Evolutionary conservation across 805 yeast genomes (phyloP), one percentile per base, ranked within the genome.

Genomic region (Jamesozyma hellenica): DNA sequence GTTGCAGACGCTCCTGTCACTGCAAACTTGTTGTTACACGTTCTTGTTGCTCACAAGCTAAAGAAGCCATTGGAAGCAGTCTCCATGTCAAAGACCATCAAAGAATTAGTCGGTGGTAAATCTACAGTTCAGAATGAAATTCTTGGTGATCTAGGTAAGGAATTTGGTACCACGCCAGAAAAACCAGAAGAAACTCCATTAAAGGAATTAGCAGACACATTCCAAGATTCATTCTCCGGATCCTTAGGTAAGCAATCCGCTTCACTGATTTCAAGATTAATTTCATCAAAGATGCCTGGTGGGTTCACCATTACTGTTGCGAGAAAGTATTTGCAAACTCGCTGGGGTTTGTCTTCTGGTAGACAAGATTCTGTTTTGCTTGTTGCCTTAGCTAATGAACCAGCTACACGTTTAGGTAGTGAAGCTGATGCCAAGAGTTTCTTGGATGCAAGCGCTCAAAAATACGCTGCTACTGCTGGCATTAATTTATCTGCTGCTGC

Each of bases 241-340:
- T 73, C 77, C 49, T 75, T 92, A 50, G 99, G 99, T 63, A 92
- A 92, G 65, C 95, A 88, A 57, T 82, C 97, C 2, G 67, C 87
- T 29, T 82, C 96, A 23, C 74, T 92, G 55, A 71, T 90, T 47
- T 84, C 95, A 47, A 81, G 96, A 67, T 73, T 92, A 58, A 82
- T 88, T 71, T 79, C 97, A 10, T 82, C 96, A 23, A 92, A 92
- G 71, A 92, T 92, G 97, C 97, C 99, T 40, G 99, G 99, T 74
- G 99, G 99, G 16, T 92, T 90, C 67, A 82, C 94, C 35, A 80
- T 90, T 52, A 81, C 96, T 46, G 70, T 75, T 48, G 94, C 95
- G 38, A 82, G 96, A 72, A 86, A 88, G 64, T 84, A 92, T 67
- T 75, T 92, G 62, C 88, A 83, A 68, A 60, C 88, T 34, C 78